Evolutionary conservation across 2,329 filamentous ascomycete genomes (phyloP).

Genomic region (Aspergillus novoparasiticus): DNA sequence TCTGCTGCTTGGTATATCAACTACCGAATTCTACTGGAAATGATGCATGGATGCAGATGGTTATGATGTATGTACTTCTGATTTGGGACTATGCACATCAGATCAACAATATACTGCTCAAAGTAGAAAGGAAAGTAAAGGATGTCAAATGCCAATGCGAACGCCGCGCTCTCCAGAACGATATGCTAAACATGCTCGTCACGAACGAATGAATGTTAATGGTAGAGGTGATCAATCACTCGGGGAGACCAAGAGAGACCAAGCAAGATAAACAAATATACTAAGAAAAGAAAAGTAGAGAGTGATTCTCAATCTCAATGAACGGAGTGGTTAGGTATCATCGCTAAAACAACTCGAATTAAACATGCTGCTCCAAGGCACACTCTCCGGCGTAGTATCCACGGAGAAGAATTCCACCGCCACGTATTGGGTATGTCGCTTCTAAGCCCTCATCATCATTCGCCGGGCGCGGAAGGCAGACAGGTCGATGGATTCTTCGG

Average conservation of each 20-base stretch:
- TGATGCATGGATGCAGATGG: background rate
- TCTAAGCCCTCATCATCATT: slow-evolving; percentile 9
- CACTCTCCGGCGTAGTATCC: background rate
- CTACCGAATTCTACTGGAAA: too few species aligned
- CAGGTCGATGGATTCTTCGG: slow-evolving; percentile 23
- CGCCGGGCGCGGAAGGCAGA: slow-evolving; percentile 22
- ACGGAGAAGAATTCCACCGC: background rate
- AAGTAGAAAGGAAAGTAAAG: background rate
- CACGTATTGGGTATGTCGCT: background rate
- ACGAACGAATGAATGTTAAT: background rate
- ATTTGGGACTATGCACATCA: background rate
- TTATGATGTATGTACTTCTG: background rate
- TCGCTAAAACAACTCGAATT: background rate
- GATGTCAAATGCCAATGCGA: background rate
- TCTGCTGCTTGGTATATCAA: too few species aligned
- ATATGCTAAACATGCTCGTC: background rate
- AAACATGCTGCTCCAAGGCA: background rate
- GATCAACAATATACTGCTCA: background rate
- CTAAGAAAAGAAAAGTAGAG: background rate
- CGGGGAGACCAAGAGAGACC: background rate
- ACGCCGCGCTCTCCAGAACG: background rate
- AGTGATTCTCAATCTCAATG: background rate
- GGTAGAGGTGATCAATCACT: background rate
- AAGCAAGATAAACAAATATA: background rate
- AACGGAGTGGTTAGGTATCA: slow-evolving; percentile 10